A percentile compares a stretch with the other conserved stretches of the same genome.
phyloP scores from a whole-genome alignment of 164 flowering plant genomes.

The Chimonanthus salicifolius region DNA sequence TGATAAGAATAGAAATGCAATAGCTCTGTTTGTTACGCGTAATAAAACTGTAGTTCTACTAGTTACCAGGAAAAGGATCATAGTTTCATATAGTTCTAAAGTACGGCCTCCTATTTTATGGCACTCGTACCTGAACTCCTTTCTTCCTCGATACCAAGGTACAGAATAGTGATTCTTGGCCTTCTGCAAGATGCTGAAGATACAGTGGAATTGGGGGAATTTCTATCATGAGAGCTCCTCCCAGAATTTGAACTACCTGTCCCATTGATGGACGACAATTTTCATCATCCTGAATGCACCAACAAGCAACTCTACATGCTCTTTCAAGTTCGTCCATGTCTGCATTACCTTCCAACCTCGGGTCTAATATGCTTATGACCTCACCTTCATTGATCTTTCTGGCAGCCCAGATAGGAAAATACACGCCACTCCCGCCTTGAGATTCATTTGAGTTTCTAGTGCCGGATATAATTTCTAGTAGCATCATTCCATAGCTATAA shows the following conservation, averaged over 20 bases:
- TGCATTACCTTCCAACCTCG: constrained; percentile 28
- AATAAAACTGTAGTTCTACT: too few species aligned
- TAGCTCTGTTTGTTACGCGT: too few species aligned
- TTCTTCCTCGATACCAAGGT: too few species aligned
- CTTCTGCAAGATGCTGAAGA: constrained; percentile 17
- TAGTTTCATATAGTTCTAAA: too few species aligned
- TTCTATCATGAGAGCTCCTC: constrained; percentile 32
- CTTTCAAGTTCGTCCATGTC: constrained; percentile 31
- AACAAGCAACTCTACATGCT: constrained; percentile 40
- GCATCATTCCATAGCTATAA: constrained; percentile 57
- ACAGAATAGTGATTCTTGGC: too few species aligned
- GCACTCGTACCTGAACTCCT: too few species aligned
- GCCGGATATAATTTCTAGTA: constrained; percentile 42
- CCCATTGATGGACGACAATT: constrained; percentile 42
- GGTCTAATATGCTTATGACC: constrained; percentile 24
- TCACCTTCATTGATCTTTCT: constrained; percentile 24
- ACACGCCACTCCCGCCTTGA: constrained; percentile 18
- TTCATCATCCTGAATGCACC: constrained; percentile 57
- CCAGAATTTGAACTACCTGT: constrained; percentile 45
- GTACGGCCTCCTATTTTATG: too few species aligned
- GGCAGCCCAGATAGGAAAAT: constrained; percentile 39
- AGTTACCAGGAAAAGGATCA: too few species aligned
- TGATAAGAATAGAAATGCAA: too few species aligned
- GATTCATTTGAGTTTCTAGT: constrained; percentile 29
- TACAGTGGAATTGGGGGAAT: constrained; percentile 31